Base-by-base conservation (phyloP, 139 green algal species). In the Tetratostichococcus sp. region DNA sequence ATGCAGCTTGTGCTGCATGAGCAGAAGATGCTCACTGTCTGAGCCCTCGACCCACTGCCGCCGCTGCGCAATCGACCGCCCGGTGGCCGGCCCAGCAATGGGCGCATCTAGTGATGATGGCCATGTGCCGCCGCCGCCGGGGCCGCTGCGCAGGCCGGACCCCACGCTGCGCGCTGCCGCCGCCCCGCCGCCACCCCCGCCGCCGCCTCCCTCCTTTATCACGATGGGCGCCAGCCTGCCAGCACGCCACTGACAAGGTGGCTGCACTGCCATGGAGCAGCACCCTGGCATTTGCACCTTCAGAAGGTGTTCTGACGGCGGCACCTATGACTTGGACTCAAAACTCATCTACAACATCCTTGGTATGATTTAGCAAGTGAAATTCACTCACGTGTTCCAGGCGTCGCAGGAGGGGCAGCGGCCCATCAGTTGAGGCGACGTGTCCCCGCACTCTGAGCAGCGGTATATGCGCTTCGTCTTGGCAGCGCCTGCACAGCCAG, bases 391-490 rank as follows among this genome's bases (percentile, higher is more conserved):
- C 79, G 82, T 86, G 71, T 88, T 84, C 83, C 82, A 92, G 19
- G 35, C 72, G 62, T 82, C 71, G 73, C 90, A 95, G 30, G 57
- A 42, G 26, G 74, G 80, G 78, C 90, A 95, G 43, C 86, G 78
- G 2, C 90, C 90, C 22, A 72, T 79, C 86, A 79, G 90, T 65
- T 94, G 89, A 6, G 50, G 33, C 30, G 69, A 73, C 5, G 80
- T 70, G 58, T 87, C 75, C 19, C 85, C 87, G 78, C 88, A 93
- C 2, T 89, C 72, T 6, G 31, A 31, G 77, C 88, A 93, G 19
- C 84, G 71, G 69, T 87, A 92, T 4, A 76, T 65, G 1, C 66
- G 67, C 72, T 82, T 84, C 28, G 78, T 43, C 74, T 88, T 85
- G 43, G 50, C 22, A 16, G 19, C 25, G 69, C 65, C 35, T 67